These are phyloP conservation scores for Canna indica DNA, from an alignment of 176 grass and related monocot species.

Conservation along the genomic window DNA sequence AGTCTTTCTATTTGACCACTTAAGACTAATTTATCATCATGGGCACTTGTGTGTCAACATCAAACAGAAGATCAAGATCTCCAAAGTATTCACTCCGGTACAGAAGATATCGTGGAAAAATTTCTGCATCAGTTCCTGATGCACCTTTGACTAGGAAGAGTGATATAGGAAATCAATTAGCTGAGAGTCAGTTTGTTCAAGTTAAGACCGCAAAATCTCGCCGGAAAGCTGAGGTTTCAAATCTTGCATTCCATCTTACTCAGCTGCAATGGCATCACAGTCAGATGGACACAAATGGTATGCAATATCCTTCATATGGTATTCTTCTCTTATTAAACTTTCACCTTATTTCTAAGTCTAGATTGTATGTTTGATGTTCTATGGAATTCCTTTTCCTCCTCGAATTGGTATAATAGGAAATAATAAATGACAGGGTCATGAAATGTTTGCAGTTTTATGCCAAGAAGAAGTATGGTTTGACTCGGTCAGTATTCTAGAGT, in stretches of 20 bases:
- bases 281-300: slow-evolving; percentile 70
- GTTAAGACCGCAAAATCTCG: slow-evolving; percentile 30
- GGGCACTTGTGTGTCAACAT: slow-evolving; percentile 51
- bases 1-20: slow-evolving; percentile 13
- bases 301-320: background rate
- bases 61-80: slow-evolving; percentile 33
- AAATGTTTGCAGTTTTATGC: slow-evolving; percentile 49
- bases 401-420: background rate
- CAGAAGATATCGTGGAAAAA: slow-evolving; percentile 42
- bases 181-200: slow-evolving; percentile 41
- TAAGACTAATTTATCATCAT: slow-evolving; percentile 25
- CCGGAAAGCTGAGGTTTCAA: slow-evolving; percentile 40
- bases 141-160: slow-evolving; percentile 29
- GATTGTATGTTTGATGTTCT: background rate
- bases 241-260: slow-evolving; percentile 73
- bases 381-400: background rate
- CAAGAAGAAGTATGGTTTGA: slow-evolving; percentile 95
- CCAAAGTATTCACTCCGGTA: slow-evolving; percentile 39
- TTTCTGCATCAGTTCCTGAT: slow-evolving; percentile 49
- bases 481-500: slow-evolving; percentile 76
- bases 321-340: background rate
- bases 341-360: background rate
- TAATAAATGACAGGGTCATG: background rate
- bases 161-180: slow-evolving; percentile 29
- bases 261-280: slow-evolving; percentile 91